Evolutionary conservation across 1,284 basidiomycete genomes (phyloP).

Genomic region (Jaminaea rosea): DNA sequence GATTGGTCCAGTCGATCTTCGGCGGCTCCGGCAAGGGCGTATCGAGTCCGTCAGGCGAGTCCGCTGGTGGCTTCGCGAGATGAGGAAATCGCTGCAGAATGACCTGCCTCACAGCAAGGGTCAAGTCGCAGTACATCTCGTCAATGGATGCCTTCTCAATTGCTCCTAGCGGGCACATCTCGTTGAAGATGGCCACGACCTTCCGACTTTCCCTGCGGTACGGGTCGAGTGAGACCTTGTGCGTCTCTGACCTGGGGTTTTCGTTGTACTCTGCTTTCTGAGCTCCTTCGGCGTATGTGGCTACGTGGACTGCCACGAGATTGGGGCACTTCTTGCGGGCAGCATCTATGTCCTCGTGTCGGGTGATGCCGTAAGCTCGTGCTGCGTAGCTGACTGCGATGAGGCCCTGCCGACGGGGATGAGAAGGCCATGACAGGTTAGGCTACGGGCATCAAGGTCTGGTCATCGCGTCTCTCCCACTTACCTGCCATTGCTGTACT

Average conservation of each 20-base stretch:
- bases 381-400: conserved; percentile 97
- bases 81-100: conserved; percentile 55
- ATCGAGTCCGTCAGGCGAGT: conserved; percentile 65
- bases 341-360: conserved; percentile 47
- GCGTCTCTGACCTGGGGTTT: conserved; percentile 68
- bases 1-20: conserved; percentile 60
- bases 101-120: conserved; percentile 38
- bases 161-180: conserved; percentile 61
- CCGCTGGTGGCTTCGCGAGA: conserved; percentile 61
- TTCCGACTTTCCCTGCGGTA: conserved; percentile 85
- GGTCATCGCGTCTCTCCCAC: no score
- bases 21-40: conserved; percentile 67
- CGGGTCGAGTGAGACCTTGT: conserved; percentile 91
- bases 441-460: no score
- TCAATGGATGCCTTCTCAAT: conserved; percentile 57
- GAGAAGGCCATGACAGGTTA: no score
- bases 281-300: conserved; percentile 74
- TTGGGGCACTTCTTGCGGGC: conserved; percentile 78
- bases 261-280: conserved; percentile 75
- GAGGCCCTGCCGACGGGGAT: conserved; percentile 56
- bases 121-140: conserved; percentile 48
- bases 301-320: conserved; percentile 78
- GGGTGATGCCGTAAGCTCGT: conserved; percentile 75
- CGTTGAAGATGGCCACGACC: conserved; percentile 76
- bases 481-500: conserved; percentile 89